These are phyloP conservation scores for Paraurostyla sp. DNA, from an alignment of 73 alveolate genomes.

Conservation along the genomic window DNA sequence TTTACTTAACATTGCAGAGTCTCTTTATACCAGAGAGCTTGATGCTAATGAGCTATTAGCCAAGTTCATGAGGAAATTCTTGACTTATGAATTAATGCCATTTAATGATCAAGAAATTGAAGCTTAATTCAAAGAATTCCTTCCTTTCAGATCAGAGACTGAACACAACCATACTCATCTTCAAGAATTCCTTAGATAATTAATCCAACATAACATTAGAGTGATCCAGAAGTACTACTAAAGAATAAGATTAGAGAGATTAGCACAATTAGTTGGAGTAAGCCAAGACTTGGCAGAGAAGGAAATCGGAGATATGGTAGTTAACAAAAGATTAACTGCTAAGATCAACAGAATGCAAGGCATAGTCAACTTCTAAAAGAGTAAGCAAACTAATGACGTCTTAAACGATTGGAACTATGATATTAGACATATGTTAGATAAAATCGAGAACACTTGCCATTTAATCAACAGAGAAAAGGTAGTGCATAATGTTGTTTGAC, in stretches of 20 bases:
- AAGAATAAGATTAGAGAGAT: slow-evolving; percentile 81
- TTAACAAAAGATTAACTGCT: slow-evolving; percentile 81
- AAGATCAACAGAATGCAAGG: slow-evolving; percentile 87
- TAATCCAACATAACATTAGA: slow-evolving; percentile 93
- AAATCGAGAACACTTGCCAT: slow-evolving; percentile 84
- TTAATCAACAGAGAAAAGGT: slow-evolving; percentile 86
- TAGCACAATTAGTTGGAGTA: slow-evolving; percentile 81
- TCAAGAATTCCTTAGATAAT: slow-evolving; percentile 83
- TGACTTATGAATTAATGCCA: slow-evolving; percentile 74
- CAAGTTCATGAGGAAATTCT: slow-evolving; percentile 65
- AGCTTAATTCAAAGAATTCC: slow-evolving; percentile 64
- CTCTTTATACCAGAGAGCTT: slow-evolving; percentile 75
- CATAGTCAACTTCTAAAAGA: slow-evolving; percentile 77
- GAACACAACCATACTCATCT: slow-evolving; percentile 60
- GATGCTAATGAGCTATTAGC: slow-evolving; percentile 65
- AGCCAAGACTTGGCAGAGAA: slow-evolving; percentile 80
- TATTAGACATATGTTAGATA: slow-evolving; percentile 68
- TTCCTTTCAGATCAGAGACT: slow-evolving; percentile 75
- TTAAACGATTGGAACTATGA: slow-evolving; percentile 85
- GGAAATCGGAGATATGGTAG: slow-evolving; percentile 92
- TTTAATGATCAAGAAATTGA: slow-evolving; percentile 78
- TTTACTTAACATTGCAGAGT: slow-evolving; percentile 72
- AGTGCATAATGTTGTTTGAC: slow-evolving; percentile 60
- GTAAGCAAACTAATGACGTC: slow-evolving; percentile 75
- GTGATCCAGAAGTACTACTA: slow-evolving; percentile 87